These are phyloP conservation scores for Acorus gramineus DNA, from an alignment of 106 monocot species.

Conservation along the genomic window DNA sequence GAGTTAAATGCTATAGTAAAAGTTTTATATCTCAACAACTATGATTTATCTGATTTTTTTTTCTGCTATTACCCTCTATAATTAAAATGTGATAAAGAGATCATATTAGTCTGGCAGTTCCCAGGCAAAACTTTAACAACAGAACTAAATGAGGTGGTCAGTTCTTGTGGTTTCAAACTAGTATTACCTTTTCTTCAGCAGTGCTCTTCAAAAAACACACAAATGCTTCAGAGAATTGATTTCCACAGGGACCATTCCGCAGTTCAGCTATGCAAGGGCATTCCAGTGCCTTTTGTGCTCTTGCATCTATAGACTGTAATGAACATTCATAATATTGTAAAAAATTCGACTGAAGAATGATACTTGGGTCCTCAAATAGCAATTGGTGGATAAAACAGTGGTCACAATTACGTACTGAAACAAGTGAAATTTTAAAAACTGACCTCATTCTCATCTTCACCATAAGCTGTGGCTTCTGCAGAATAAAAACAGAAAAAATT, in stretches of 20 bases:
- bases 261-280: slow-evolving; percentile 84
- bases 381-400: background rate
- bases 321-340: background rate
- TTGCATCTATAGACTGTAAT: slow-evolving; percentile 58
- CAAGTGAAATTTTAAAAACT: slow-evolving; percentile 7
- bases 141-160: background rate
- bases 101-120: background rate
- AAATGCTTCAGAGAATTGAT: slow-evolving; percentile 76
- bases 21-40: too few relatives aligned
- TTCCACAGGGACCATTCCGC: slow-evolving; percentile 80
- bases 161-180: background rate
- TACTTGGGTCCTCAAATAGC: background rate
- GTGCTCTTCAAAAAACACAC: slow-evolving; percentile 86
- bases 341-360: background rate
- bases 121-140: background rate
- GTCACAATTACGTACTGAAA: background rate
- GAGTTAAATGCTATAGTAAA: too few relatives aligned
- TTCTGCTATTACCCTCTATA: too few relatives aligned
- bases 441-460: slow-evolving; percentile 44
- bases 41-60: too few relatives aligned
- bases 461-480: slow-evolving; percentile 68
- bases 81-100: too few relatives aligned
- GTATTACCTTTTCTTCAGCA: slow-evolving; percentile 70
- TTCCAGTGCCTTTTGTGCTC: slow-evolving; percentile 71
- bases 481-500: slow-evolving; percentile 1